Percentiles rank a stretch among this genome's conserved stretches.
Evolutionary conservation across 306 rosid genomes (phyloP).

Genomic region (Notholithocarpus densiflorus): DNA sequence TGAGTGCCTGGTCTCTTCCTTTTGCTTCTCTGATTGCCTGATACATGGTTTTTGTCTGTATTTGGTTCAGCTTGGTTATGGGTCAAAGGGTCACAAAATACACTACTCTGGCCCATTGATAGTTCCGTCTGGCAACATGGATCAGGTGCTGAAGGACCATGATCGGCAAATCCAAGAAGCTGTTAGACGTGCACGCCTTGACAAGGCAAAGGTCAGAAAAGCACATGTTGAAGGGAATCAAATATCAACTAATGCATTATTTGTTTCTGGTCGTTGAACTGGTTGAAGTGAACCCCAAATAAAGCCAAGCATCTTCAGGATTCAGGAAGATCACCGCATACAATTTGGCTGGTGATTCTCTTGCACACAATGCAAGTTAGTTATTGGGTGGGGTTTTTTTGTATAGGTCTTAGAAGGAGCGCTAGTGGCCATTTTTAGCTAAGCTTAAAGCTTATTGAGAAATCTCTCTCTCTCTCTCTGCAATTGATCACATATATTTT

Average conservation of each 20-base stretch:
- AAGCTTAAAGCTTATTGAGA: constrained; percentile 41
- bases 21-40: not conserved
- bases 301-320: constrained; percentile 31
- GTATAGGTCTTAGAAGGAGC: constrained; percentile 50
- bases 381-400: constrained; percentile 24
- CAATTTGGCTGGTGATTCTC: constrained; percentile 28
- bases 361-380: constrained; percentile 21
- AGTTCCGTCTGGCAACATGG: constrained; percentile 92
- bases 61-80: constrained; percentile 69
- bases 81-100: constrained; percentile 90
- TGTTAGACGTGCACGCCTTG: constrained; percentile 78
- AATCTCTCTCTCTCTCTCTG: constrained; percentile 22
- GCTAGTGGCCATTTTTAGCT: constrained; percentile 46
- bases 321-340: constrained; percentile 23
- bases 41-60: not conserved
- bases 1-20: not conserved
- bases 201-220: constrained; percentile 83
- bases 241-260: constrained; percentile 67
- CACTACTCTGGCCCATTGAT: constrained; percentile 96
- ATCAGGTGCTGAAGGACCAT: constrained; percentile 96
- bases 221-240: constrained; percentile 80
- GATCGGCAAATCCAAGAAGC: constrained; percentile 98
- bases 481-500: constrained; percentile 27
- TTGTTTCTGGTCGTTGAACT: constrained; percentile 85
- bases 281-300: constrained; percentile 25